Conservation (phyloP, 768 basidiomycete species). For the Lentinula detonsa region DNA sequence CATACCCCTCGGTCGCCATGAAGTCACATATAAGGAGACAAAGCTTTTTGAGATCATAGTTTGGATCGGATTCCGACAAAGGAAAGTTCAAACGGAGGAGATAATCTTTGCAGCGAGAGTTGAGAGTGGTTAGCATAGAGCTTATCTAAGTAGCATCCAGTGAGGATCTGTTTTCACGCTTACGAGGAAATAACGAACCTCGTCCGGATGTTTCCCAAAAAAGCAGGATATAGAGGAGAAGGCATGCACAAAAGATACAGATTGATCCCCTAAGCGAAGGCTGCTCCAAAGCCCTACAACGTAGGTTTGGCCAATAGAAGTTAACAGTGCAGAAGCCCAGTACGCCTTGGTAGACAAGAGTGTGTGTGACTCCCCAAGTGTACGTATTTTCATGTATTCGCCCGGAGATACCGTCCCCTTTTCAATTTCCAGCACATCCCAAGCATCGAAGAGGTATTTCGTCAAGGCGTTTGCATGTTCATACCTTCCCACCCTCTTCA, state of each 20-base stretch:
- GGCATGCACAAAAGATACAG: slow-evolving; percentile 34
- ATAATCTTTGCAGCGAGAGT: slow-evolving; percentile 30
- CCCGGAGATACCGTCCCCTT: slow-evolving; percentile 5
- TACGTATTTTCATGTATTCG: background rate
- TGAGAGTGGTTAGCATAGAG: slow-evolving; percentile 31
- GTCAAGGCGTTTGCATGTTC: slow-evolving; percentile 31
- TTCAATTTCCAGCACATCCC: slow-evolving; percentile 45
- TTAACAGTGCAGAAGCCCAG: slow-evolving; percentile 43
- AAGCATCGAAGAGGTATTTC: slow-evolving; percentile 45
- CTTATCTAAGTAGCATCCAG: slow-evolving; percentile 29
- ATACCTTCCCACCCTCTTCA: slow-evolving; percentile 28
- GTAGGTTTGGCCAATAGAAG: slow-evolving; percentile 34
- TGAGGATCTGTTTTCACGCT: background rate
- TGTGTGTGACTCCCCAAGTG: background rate
- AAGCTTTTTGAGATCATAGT: slow-evolving; percentile 25
- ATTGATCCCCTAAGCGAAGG: slow-evolving; percentile 8
- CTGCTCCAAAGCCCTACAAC: slow-evolving; percentile 34
- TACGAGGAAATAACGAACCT: slow-evolving; percentile 24
- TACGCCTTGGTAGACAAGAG: slow-evolving; percentile 33
- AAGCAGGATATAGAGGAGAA: slow-evolving; percentile 49
- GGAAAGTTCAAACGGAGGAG: slow-evolving; percentile 22
- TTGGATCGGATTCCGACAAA: slow-evolving; percentile 22
- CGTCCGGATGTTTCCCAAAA: slow-evolving; percentile 35
- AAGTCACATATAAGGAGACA: slow-evolving; percentile 43
- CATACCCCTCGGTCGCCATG: slow-evolving; percentile 44